Evolutionary conservation across 495 filamentous ascomycete genomes (phyloP), one percentile per base, ranked within the genome.

Genomic region (Hyaloscypha variabilis): DNA sequence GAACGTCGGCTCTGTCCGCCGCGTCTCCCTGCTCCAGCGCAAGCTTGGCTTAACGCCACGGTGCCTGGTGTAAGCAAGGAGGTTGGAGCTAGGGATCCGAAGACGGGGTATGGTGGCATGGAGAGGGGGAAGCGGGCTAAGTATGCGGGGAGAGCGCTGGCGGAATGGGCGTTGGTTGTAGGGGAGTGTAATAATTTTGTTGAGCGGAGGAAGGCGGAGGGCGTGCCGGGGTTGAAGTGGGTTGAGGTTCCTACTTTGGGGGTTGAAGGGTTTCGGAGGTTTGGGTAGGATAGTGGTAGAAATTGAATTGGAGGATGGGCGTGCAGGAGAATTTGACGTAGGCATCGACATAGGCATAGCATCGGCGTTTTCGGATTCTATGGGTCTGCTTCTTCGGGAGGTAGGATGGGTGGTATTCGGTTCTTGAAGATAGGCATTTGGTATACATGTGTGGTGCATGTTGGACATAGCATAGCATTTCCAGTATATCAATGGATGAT

Each of bases 181-280:
- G 82, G 83, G 26, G 95, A 99, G 75, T 94, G 89, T 77, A 93
- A 98, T 73, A 92, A 88, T 71, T 99, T 99, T 76, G 91, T 94
- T 54, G 91, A 97, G 30, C 83, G 94, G 29, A 84, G 95, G 63
- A 90, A 88, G 66, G 88, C 87, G 46, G 95, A 99, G 76, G 95
- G 95, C 54, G 90, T 96, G 17, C 87, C 91, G 10, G 78, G 77
- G 8, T 83, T 94, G 70, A 84, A 79, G 56, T 81, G 88, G 66
- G 91, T 99, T 52, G 95, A 99, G 76, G 94, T 94, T 28, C 95
- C 95, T 25, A 88, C 83, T 31, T 82, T 99, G 57, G 88, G 90
- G 6, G 91, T 97, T 34, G 95, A 99, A 63, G 88, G 87, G 50
- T 91, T 97, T 69, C 84, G 91, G 61, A 88, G 84, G 57, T 74